A percentile compares a stretch with the other conserved stretches of the same genome.
These are phyloP conservation scores for Eucalyptus caleyi DNA, from an alignment of 345 rosid genomes.

Conservation along the genomic window DNA sequence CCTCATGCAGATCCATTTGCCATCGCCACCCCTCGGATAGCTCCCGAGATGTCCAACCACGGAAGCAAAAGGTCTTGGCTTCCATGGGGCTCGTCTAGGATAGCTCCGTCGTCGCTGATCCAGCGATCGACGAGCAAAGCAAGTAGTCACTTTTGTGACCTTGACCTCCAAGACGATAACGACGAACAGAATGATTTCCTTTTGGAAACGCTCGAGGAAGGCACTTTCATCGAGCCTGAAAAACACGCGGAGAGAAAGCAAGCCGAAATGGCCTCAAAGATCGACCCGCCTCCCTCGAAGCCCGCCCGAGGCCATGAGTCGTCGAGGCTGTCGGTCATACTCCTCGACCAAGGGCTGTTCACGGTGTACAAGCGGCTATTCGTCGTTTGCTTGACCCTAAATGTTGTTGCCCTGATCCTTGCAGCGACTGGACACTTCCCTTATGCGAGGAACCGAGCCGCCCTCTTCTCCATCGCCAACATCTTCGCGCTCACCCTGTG, in stretches of 20 bases:
- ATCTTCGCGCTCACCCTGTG: slow-evolving; percentile 59
- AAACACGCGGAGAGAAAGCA: neutral
- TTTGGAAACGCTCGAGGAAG: slow-evolving; percentile 25
- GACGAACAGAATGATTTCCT: neutral
- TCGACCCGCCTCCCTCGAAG: slow-evolving; percentile 21
- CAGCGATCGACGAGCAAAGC: slow-evolving; percentile 30
- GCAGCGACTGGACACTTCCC: slow-evolving; percentile 51
- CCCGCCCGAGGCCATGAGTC: slow-evolving; percentile 20
- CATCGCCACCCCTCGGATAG: neutral
- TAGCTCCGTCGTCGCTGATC: slow-evolving; percentile 17
- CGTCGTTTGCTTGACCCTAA: slow-evolving; percentile 18
- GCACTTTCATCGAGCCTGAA: neutral
- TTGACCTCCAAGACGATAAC: slow-evolving; percentile 20
- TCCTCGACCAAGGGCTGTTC: slow-evolving; percentile 76
- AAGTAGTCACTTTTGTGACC: slow-evolving; percentile 74
- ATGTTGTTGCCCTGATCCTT: slow-evolving; percentile 37
- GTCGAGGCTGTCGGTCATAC: slow-evolving; percentile 52
- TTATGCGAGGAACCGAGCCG: slow-evolving; percentile 54
- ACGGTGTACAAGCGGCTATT: slow-evolving; percentile 78
- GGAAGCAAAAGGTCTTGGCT: slow-evolving; percentile 12
- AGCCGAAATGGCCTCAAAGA: slow-evolving; percentile 5
- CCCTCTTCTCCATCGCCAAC: slow-evolving; percentile 59
- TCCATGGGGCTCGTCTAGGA: slow-evolving; percentile 33
- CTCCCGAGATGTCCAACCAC: neutral
- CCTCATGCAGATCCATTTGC: slow-evolving; percentile 40